phyloP scores from a whole-genome alignment of 2,329 filamentous ascomycete genomes.

The Curvularia verruculosa region DNA sequence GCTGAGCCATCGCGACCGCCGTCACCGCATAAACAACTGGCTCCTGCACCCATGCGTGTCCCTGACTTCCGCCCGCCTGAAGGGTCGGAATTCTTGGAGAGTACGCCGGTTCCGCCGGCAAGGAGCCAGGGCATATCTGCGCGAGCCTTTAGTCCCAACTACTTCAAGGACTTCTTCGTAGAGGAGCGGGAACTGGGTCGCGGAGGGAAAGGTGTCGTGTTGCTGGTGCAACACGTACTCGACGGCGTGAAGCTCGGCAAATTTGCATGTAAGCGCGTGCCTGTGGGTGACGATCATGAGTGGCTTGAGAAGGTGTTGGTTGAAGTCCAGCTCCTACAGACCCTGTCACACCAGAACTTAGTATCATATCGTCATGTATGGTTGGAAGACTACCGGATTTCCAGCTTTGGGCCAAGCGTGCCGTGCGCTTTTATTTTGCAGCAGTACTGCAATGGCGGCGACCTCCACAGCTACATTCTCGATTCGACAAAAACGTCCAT shows the following conservation, averaged over 20 bases:
- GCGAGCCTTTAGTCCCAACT: constrained; percentile 87
- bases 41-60: constrained; percentile 39
- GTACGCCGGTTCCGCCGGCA: constrained; percentile 49
- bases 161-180: constrained; percentile 91
- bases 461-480: constrained; percentile 86
- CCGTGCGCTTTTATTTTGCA: constrained; percentile 97
- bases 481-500: constrained; percentile 65
- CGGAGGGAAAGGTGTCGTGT: constrained; percentile 91
- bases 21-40: constrained; percentile 56
- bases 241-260: constrained; percentile 87
- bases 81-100: constrained; percentile 58
- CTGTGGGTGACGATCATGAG: constrained; percentile 87
- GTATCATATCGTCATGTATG: constrained; percentile 97
- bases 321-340: constrained; percentile 90
- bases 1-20: constrained; percentile 55
- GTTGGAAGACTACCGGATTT: constrained; percentile 87
- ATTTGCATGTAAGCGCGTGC: constrained; percentile 96
- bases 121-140: constrained; percentile 74
- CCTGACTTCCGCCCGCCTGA: constrained; percentile 50
- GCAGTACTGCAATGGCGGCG: constrained; percentile 94
- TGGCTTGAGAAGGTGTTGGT: constrained; percentile 95
- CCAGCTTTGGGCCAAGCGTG: constrained; percentile 84
- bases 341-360: constrained; percentile 90
- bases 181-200: constrained; percentile 85
- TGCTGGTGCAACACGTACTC: constrained; percentile 90